phyloP scores from a whole-genome alignment of 108 stramenopile genomes.

The Cyclotella sp. region DNA sequence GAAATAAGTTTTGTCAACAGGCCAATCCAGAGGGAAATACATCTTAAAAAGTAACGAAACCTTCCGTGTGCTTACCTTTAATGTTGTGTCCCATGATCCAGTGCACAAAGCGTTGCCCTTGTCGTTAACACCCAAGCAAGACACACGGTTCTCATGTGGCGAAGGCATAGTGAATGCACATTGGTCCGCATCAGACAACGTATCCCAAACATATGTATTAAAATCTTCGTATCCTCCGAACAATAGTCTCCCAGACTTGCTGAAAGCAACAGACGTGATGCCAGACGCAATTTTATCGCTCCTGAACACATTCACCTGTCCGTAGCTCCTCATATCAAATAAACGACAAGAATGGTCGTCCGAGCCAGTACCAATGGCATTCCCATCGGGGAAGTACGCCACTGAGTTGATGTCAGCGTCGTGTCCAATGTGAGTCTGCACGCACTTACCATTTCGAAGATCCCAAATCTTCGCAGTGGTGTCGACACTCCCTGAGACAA shows the following conservation, averaged over 20 bases:
- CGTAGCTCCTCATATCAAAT: constrained; percentile 95
- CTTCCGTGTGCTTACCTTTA: constrained; percentile 73
- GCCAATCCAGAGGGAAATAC: too few species aligned
- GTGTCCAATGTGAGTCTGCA: constrained; percentile 95
- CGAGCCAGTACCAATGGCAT: constrained; percentile 91
- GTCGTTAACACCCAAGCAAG: constrained; percentile 93
- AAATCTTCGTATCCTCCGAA: constrained; percentile 91
- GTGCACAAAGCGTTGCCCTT: constrained; percentile 95
- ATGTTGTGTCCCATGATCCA: constrained; percentile 97
- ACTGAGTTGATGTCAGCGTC: constrained; percentile 98
- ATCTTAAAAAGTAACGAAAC: too few species aligned
- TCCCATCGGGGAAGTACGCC: constrained; percentile 94
- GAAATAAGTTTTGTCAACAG: too few species aligned
- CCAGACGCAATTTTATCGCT: constrained; percentile 79
- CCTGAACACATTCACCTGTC: constrained; percentile 89
- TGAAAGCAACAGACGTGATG: constrained; percentile 82
- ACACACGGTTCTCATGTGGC: constrained; percentile 95
- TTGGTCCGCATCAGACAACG: constrained; percentile 47
- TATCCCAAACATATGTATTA: constrained; percentile 82
- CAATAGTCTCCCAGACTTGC: constrained; percentile 80
- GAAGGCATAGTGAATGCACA: constrained; percentile 64
- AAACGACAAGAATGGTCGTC: constrained; percentile 95
- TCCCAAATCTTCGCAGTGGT: constrained; percentile 98
- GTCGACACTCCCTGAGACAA: constrained; percentile 96
- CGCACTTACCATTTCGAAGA: constrained; percentile 78